phyloP scores from a whole-genome alignment of 2,329 filamentous ascomycete species.

The Hypoxylon sp. region DNA sequence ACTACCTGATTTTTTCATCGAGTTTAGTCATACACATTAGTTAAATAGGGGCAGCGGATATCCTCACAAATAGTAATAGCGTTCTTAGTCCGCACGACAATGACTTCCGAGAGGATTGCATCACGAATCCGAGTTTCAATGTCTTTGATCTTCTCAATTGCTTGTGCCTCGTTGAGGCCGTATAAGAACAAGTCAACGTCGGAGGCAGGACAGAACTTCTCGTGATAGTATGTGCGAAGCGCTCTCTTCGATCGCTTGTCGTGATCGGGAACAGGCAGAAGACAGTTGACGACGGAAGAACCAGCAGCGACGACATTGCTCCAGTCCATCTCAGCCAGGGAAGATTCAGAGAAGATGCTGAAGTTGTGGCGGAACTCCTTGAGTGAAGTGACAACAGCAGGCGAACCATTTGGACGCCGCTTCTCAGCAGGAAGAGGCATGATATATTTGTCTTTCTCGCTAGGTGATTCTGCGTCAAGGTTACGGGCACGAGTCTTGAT shows the following conservation, averaged over 20 bases:
- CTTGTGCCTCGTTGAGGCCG: conserved; percentile 80
- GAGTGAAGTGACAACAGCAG: conserved; percentile 75
- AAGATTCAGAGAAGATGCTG: conserved; percentile 82
- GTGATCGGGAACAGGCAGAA: conserved; percentile 76
- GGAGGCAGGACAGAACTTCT: conserved; percentile 71
- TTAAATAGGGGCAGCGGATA: background rate
- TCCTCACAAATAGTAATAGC: conserved; percentile 78
- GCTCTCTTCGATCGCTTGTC: conserved; percentile 72
- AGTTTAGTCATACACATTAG: conserved; percentile 18
- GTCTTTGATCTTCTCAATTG: conserved; percentile 84
- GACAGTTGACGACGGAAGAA: conserved; percentile 82
- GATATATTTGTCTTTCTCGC: conserved; percentile 74
- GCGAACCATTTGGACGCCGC: conserved; percentile 71
- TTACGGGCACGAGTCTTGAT: conserved; percentile 74
- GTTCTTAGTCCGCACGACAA: conserved; percentile 86
- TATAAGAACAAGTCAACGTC: conserved; percentile 91
- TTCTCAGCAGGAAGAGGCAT: conserved; percentile 74
- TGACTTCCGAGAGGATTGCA: conserved; percentile 84
- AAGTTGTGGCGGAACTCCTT: conserved; percentile 84
- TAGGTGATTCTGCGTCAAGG: conserved; percentile 66
- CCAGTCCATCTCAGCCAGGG: conserved; percentile 82
- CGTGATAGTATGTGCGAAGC: conserved; percentile 77
- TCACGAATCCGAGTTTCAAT: conserved; percentile 83
- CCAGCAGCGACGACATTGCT: conserved; percentile 84
- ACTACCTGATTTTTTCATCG: conserved; percentile 63